phyloP scores from a whole-genome alignment of 805 yeast species.

The Metschnikowia lunata region DNA sequence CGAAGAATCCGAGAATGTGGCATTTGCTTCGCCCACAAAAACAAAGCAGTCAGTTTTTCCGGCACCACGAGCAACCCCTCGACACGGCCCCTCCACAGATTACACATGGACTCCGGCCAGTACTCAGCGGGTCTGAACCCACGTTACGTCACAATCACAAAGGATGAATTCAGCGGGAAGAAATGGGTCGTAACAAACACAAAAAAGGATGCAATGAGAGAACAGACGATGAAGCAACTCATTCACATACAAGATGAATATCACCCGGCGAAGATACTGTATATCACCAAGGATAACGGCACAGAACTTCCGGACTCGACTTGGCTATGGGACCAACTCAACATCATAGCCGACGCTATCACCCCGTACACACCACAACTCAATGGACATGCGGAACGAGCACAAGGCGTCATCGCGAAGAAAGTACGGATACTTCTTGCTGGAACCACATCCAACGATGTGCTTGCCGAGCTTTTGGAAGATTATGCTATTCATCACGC shows the following conservation, averaged over 20 bases:
- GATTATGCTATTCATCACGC: background rate
- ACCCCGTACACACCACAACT: too few species aligned
- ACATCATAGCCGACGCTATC: background rate
- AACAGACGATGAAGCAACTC: background rate
- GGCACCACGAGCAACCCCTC: background rate
- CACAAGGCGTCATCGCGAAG: background rate
- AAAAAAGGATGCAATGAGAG: background rate
- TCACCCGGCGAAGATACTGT: background rate
- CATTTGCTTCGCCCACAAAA: background rate
- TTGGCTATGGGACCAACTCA: background rate
- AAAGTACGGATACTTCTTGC: background rate
- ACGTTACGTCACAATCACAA: background rate
- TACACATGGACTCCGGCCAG: background rate
- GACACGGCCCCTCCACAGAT: background rate
- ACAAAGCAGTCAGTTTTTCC: background rate
- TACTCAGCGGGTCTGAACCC: background rate
- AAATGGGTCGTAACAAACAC: background rate
- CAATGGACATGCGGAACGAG: too few species aligned
- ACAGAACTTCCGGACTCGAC: background rate
- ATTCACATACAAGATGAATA: background rate
- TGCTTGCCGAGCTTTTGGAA: background rate
- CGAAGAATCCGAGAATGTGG: background rate
- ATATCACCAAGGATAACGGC: conserved; percentile 1
- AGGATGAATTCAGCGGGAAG: background rate
- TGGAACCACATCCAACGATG: background rate